These are phyloP conservation scores for sunflower (Helianthus annuus) DNA, from an alignment of 129 eudicot species.

Conservation along the genomic window HanXRQr2.0-SUNRISE NC_035433.2:122873493-122873992, in stretches of 20 bases:
- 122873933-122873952: constrained; percentile 53
- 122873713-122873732: constrained; percentile 81
- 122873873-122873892: constrained; percentile 67
- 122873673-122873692: constrained; percentile 61
- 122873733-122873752: constrained; percentile 56
- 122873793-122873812: constrained; percentile 46
- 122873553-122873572: constrained; percentile 60
- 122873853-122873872: constrained; percentile 60
- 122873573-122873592: constrained; percentile 69
- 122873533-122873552: constrained; percentile 70
- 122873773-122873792: constrained; percentile 60
- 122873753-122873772: constrained; percentile 69
- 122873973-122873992: constrained; percentile 73
- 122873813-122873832: constrained; percentile 67
- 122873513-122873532: constrained; percentile 48
- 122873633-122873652: constrained; percentile 66
- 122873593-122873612: constrained; percentile 75
- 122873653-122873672: constrained; percentile 51
- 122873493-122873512: constrained; percentile 56
- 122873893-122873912: constrained; percentile 66
- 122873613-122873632: constrained; percentile 58
- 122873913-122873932: constrained; percentile 59
- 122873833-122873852: constrained; percentile 70
- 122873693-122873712: constrained; percentile 58
- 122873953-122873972: constrained; percentile 83